phyloP scores from a whole-genome alignment of 192 early-diverging fungal genomes.

The Gryganskiella cystojenkinii region DNA sequence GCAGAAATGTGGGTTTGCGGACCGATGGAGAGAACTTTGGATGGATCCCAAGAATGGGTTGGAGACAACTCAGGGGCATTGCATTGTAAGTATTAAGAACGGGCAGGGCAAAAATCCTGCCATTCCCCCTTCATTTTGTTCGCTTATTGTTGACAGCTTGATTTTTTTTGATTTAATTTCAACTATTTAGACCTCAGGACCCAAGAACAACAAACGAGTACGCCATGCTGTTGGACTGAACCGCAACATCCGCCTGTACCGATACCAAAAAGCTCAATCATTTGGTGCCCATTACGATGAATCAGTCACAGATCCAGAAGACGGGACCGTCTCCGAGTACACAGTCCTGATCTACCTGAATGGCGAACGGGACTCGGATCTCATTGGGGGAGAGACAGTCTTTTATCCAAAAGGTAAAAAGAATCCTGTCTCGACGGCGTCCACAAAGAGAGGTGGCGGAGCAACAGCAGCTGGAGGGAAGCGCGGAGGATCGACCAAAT shows the following conservation, averaged over 20 bases:
- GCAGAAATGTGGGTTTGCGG: constrained; percentile 47
- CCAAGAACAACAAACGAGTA: constrained; percentile 26
- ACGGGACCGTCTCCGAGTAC: constrained; percentile 62
- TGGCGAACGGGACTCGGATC: constrained; percentile 50
- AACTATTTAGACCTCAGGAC: constrained; percentile 32
- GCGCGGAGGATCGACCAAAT: constrained; percentile 3
- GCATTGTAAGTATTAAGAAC: constrained; percentile 51
- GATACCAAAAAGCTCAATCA: constrained; percentile 67
- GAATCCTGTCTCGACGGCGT: neutral
- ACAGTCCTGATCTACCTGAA: constrained; percentile 70
- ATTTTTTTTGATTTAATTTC: neutral
- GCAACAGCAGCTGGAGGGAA: neutral
- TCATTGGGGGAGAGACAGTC: constrained; percentile 32
- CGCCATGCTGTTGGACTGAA: constrained; percentile 58
- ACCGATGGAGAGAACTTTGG: constrained; percentile 50
- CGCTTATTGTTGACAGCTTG: neutral
- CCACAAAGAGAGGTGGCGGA: neutral
- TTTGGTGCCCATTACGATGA: constrained; percentile 74
- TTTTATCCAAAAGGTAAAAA: constrained; percentile 46
- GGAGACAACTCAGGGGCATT: constrained; percentile 48
- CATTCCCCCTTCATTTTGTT: too few relatives aligned
- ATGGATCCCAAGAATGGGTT: constrained; percentile 33
- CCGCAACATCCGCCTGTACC: constrained; percentile 69
- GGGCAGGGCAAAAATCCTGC: too few relatives aligned
- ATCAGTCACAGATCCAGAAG: constrained; percentile 60